A percentile compares a stretch with the other conserved stretches of the same genome.
These are phyloP conservation scores for Asterionellopsis glacialis DNA, from an alignment of 108 stramenopile genomes.

Conservation along the genomic window DNA sequence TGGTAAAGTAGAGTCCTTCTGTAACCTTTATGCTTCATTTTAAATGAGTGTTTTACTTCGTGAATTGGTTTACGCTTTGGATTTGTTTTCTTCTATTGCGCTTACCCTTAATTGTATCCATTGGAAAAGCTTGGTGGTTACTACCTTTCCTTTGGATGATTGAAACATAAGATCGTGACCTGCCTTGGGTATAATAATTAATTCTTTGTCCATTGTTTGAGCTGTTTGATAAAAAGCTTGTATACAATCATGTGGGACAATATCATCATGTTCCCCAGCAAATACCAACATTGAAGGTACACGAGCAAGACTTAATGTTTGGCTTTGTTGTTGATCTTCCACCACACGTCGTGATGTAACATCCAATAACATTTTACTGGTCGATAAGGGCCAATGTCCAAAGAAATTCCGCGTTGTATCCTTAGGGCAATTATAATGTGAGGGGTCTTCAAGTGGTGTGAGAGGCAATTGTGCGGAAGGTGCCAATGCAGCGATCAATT, in stretches of 20 bases:
- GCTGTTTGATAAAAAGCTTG: slow-evolving; percentile 11
- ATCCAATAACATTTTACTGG: slow-evolving; percentile 49
- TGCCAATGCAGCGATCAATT: slow-evolving; percentile 10
- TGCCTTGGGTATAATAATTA: slow-evolving; percentile 12
- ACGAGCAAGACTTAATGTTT: neutral
- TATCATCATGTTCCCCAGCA: slow-evolving; percentile 27
- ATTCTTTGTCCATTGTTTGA: slow-evolving; percentile 5
- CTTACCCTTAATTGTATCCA: no score
- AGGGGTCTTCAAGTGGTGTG: slow-evolving; percentile 49
- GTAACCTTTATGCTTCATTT: no score
- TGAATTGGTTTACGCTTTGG: no score
- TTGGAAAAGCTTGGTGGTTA: no score
- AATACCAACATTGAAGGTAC: slow-evolving; percentile 24
- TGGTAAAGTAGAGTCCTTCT: slow-evolving; percentile 61
- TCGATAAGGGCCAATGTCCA: slow-evolving; percentile 53
- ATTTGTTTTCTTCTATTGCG: no score
- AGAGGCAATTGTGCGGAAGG: slow-evolving; percentile 23
- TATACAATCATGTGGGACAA: slow-evolving; percentile 22
- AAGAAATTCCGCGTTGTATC: slow-evolving; percentile 34
- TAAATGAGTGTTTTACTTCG: no score
- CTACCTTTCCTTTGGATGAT: neutral
- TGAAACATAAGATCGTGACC: slow-evolving; percentile 24
- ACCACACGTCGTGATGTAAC: slow-evolving; percentile 25
- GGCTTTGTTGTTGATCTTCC: slow-evolving; percentile 16
- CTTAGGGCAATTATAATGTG: slow-evolving; percentile 42